A percentile compares a stretch with the other conserved stretches of the same genome.
These are phyloP conservation scores for Claviceps capensis DNA, from an alignment of 2,329 filamentous ascomycete species.

Conservation along the genomic window DNA sequence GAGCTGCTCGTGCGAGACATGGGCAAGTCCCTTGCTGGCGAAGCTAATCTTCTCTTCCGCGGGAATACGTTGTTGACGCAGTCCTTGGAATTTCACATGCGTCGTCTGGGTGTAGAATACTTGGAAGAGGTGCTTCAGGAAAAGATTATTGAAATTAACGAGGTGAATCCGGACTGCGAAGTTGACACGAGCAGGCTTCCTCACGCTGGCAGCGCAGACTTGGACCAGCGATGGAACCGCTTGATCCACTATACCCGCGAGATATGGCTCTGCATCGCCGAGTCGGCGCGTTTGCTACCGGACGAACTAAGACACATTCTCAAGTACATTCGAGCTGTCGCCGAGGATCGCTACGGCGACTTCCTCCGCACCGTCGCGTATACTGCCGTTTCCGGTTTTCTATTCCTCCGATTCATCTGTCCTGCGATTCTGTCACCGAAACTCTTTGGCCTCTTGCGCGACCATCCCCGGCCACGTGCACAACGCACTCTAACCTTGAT, in stretches of 20 bases:
- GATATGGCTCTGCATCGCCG: conserved; percentile 72
- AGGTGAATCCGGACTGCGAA: conserved; percentile 82
- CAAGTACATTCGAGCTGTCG: conserved; percentile 81
- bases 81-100: conserved; percentile 90
- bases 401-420: conserved; percentile 91
- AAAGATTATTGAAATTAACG: conserved; percentile 79
- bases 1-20: conserved; percentile 64
- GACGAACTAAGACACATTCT: conserved; percentile 73
- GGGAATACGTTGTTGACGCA: conserved; percentile 92
- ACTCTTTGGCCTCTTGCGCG: conserved; percentile 70
- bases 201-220: conserved; percentile 44
- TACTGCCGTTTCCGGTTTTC: conserved; percentile 86
- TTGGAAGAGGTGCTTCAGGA: conserved; percentile 76
- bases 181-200: conserved; percentile 74
- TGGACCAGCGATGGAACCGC: conserved; percentile 71
- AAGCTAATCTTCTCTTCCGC: conserved; percentile 88
- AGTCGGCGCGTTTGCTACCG: conserved; percentile 62
- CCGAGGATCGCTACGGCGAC: conserved; percentile 87
- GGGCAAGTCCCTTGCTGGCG: conserved; percentile 64
- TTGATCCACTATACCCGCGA: conserved; percentile 66
- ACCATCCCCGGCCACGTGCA: conserved; percentile 70
- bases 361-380: conserved; percentile 82
- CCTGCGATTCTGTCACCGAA: conserved; percentile 94
- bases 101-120: conserved; percentile 82
- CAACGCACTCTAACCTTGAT: conserved; percentile 85